Conservation (phyloP, 2,329 filamentous ascomycete genomes). For the Trichoderma citrinoviride region DNA sequence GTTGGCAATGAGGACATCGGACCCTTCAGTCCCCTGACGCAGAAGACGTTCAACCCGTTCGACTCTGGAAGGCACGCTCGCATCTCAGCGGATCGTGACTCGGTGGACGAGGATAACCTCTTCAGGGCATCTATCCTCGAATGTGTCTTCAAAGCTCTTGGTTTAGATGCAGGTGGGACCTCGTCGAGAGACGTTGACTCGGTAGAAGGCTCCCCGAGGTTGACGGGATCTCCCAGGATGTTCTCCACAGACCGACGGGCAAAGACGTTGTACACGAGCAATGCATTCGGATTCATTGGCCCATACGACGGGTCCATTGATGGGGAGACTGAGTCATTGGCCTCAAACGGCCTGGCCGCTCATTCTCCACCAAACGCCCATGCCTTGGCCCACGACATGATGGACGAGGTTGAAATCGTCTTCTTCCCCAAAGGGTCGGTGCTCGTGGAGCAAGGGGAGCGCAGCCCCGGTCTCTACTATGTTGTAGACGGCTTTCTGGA, state of each 20-base stretch:
- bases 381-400: conserved; percentile 71
- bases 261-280: conserved; percentile 66
- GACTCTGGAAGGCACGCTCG: conserved; percentile 49
- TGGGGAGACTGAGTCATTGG: conserved; percentile 82
- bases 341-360: conserved; percentile 65
- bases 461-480: conserved; percentile 96
- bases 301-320: conserved; percentile 72
- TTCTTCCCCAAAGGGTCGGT: conserved; percentile 95
- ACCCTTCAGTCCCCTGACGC: conserved; percentile 45
- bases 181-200: conserved; percentile 68
- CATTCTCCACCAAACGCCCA: conserved; percentile 63
- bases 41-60: conserved; percentile 56
- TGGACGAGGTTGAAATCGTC: conserved; percentile 92
- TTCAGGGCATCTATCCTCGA: conserved; percentile 90
- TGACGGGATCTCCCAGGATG: conserved; percentile 67
- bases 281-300: conserved; percentile 90
- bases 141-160: conserved; percentile 93
- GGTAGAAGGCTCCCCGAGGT: conserved; percentile 77
- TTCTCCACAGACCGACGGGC: conserved; percentile 80
- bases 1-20: conserved; percentile 36
- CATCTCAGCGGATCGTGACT: conserved; percentile 66
- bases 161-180: conserved; percentile 67
- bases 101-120: conserved; percentile 80
- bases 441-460: conserved; percentile 91
- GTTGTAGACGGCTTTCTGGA: conserved; percentile 97